Evolutionary conservation across 1,284 basidiomycete genomes (phyloP).

Genomic region (Entoloma clypeatum): DNA sequence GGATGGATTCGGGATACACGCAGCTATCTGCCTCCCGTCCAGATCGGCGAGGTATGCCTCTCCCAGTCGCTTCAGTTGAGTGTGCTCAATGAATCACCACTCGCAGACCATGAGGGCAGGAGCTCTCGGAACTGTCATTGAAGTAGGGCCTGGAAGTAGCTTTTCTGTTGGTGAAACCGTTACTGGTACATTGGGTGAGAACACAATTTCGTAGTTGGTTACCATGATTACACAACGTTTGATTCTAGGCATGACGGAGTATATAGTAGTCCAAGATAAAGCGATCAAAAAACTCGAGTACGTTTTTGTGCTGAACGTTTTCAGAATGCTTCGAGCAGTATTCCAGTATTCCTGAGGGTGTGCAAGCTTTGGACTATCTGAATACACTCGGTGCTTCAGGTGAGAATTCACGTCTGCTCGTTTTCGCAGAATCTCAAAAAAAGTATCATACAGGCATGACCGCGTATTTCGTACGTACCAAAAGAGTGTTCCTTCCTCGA

Average conservation of each 20-base stretch:
- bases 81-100: not conserved
- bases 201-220: not conserved
- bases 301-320: constrained; percentile 16
- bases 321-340: not conserved
- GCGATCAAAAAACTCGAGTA: constrained; percentile 52
- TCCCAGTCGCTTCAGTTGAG: not conserved
- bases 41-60: constrained; percentile 66
- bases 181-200: constrained; percentile 52
- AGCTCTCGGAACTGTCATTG: constrained; percentile 69
- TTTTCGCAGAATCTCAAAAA: too few relatives aligned
- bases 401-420: constrained; percentile 26
- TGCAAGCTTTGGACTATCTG: constrained; percentile 68
- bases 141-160: constrained; percentile 48
- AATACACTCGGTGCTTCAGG: constrained; percentile 73
- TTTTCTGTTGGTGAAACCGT: constrained; percentile 69
- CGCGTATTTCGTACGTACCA: constrained; percentile 68
- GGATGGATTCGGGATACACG: constrained; percentile 72
- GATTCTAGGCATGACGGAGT: constrained; percentile 73
- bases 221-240: not conserved
- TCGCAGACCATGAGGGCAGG: constrained; percentile 65
- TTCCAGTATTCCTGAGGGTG: constrained; percentile 51
- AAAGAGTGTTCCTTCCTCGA: not conserved
- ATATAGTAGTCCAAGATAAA: constrained; percentile 58
- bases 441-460: constrained; percentile 73
- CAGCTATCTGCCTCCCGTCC: constrained; percentile 68